A percentile compares a stretch with the other conserved stretches of the same genome.
These are phyloP conservation scores for Oldenlandia corymbosa DNA, from an alignment of 257 asterid genomes.

Conservation along the genomic window DNA sequence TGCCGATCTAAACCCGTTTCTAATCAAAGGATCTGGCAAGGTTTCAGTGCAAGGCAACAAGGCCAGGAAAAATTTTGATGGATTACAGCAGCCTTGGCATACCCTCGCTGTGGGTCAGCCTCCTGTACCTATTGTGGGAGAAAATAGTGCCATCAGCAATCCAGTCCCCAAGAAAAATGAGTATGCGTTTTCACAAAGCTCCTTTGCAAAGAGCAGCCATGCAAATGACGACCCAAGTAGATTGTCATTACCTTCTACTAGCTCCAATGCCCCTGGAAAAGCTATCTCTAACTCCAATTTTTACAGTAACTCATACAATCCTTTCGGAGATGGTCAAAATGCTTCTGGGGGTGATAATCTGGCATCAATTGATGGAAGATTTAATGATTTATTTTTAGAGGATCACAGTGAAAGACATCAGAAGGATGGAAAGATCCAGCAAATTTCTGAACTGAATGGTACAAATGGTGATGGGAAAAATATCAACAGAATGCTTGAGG, in stretches of 20 bases:
- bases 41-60: constrained; percentile 41
- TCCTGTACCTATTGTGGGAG: constrained; percentile 71
- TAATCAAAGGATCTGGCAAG: constrained; percentile 66
- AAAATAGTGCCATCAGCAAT: constrained; percentile 55
- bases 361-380: constrained; percentile 36
- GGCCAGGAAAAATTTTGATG: constrained; percentile 45
- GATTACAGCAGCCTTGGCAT: constrained; percentile 46
- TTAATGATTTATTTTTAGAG: constrained; percentile 30
- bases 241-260: constrained; percentile 45
- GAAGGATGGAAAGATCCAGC: constrained; percentile 25
- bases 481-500: constrained; percentile 26
- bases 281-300: constrained; percentile 30
- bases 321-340: constrained; percentile 27
- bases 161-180: constrained; percentile 53
- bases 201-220: constrained; percentile 33
- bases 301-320: constrained; percentile 30
- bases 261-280: constrained; percentile 32
- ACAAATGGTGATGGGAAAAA: constrained; percentile 21
- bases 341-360: constrained; percentile 24
- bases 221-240: constrained; percentile 37
- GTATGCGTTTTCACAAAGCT: constrained; percentile 34
- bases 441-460: constrained; percentile 28
- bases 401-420: constrained; percentile 33
- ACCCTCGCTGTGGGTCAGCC: constrained; percentile 43
- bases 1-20: constrained; percentile 97